Evolutionary conservation across 2,329 filamentous ascomycete genomes (phyloP).

Genomic region (Aureobasidium namibiae): DNA sequence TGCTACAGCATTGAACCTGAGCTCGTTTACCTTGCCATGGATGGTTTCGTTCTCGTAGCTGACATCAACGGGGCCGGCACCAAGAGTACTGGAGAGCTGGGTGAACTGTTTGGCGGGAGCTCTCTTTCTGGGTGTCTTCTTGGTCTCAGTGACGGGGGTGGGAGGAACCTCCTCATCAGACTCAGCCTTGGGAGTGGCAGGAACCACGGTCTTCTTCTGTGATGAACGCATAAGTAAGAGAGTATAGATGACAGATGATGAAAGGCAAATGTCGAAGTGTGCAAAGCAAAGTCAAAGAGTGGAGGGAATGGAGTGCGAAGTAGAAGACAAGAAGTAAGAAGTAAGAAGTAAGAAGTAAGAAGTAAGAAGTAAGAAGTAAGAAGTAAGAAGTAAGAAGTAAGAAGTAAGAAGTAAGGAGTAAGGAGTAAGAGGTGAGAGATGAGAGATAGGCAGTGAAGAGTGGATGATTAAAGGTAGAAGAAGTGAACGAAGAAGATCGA

Average conservation of each 20-base stretch:
- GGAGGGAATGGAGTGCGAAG: not conserved
- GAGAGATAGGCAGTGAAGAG: not conserved
- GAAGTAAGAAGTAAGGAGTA: not conserved
- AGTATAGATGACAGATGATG: not conserved
- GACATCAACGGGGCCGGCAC: constrained; percentile 20
- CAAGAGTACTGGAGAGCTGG: constrained; percentile 14
- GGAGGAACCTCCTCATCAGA: constrained; percentile 6
- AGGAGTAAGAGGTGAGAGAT: not conserved
- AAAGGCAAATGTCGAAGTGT: not conserved
- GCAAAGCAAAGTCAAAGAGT: not conserved
- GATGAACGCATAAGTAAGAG: not conserved
- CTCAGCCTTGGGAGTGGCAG: constrained; percentile 14
- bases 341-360: not conserved
- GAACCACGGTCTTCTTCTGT: constrained; percentile 9
- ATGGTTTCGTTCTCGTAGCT: constrained; percentile 18
- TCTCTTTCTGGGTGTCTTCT: constrained; percentile 17
- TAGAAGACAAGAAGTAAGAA: not conserved
- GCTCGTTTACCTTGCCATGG: constrained; percentile 15
- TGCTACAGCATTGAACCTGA: not conserved
- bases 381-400: too few relatives aligned
- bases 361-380: not conserved
- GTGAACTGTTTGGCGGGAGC: not conserved
- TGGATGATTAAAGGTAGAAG: not conserved
- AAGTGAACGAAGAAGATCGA: too few relatives aligned
- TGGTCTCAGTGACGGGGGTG: not conserved